Percentiles rank a stretch among this genome's conserved stretches.
Evolutionary conservation across 1,139 yeast genomes (phyloP).

Genomic region (Nakaseomyces uthaithaninus): DNA sequence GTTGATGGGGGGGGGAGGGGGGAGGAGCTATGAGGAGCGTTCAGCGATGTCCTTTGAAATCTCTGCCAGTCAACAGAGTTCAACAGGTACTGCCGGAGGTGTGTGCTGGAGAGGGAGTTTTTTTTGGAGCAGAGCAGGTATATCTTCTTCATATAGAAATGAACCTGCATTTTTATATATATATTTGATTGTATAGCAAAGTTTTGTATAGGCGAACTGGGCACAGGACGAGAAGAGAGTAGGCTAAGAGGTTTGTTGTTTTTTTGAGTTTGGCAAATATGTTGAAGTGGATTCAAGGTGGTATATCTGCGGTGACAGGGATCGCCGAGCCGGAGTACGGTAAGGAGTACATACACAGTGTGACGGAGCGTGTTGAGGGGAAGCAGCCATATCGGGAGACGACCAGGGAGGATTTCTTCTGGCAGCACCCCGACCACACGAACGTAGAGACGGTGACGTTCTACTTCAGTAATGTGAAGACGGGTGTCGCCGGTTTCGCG

Average conservation of each 20-base stretch:
- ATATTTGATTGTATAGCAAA: no score
- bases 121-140: no score
- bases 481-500: conserved; percentile 75
- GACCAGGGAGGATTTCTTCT: conserved; percentile 55
- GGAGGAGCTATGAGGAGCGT: no score
- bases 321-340: conserved; percentile 97
- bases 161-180: no score
- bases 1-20: no score
- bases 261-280: conserved; percentile 31
- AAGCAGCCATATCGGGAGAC: conserved; percentile 51
- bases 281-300: conserved; percentile 81
- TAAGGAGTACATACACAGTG: conserved; percentile 80
- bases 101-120: no score
- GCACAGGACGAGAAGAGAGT: background rate
- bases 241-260: background rate
- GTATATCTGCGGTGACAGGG: conserved; percentile 90
- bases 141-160: no score
- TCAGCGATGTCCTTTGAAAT: no score
- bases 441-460: conserved; percentile 94
- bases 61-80: no score
- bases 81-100: no score
- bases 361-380: conserved; percentile 51
- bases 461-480: conserved; percentile 59
- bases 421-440: conserved; percentile 70
- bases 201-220: no score